Base-by-base conservation (phyloP, 1,139 yeast species). In the Blastobotrys illinoisensis region DNA sequence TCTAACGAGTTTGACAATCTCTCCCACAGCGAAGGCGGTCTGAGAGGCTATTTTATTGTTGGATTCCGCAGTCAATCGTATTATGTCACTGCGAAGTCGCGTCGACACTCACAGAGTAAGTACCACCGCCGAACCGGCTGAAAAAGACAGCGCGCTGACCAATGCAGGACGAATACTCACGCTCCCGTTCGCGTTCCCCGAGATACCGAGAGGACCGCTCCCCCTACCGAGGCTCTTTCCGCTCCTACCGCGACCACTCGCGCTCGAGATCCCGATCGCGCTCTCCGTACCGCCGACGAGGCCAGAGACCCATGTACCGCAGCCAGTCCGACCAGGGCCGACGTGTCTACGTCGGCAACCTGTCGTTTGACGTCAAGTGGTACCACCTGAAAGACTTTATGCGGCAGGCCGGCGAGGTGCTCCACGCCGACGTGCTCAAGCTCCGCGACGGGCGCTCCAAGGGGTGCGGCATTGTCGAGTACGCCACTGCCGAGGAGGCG, bases 381-480 rank as follows among this genome's bases (percentile, higher is more conserved):
- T 80, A 77, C 61, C 77, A 81, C 47, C 74, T 83, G 61, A 82
- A 82, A 67, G 87, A 83, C 60, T 74, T 82, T 62, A 81, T 82
- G 85, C 74, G 82, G 58, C 74, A 75, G 45, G 84, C 85, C 46
- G 96, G 95, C 59, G 80, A 79, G 43, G 88, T 93, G 51, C 79
- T 86, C 18, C 81, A 89, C 62, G 96, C 97, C 1, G 97, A 91
- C 68, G 86, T 93, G 54, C 86, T 91, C 55, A 84, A 86, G n/a
- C 79, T 81, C 55, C 80, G 86, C 62, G 95, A 96, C 54, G 88
- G 88, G 65, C 86, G 91, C 56, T 73, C 70, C 77, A 95, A 74
- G 91, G 99, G 73, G n/a, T 70, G 74, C 54, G 75, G 77, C 51
- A 88, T 97, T 18, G 97, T 93, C 45, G 98, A 93, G 70, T 93